Evolutionary conservation across 108 stramenopile genomes (phyloP), one percentile per base, ranked within the genome.

Genomic region (Nitzschia sp.): DNA sequence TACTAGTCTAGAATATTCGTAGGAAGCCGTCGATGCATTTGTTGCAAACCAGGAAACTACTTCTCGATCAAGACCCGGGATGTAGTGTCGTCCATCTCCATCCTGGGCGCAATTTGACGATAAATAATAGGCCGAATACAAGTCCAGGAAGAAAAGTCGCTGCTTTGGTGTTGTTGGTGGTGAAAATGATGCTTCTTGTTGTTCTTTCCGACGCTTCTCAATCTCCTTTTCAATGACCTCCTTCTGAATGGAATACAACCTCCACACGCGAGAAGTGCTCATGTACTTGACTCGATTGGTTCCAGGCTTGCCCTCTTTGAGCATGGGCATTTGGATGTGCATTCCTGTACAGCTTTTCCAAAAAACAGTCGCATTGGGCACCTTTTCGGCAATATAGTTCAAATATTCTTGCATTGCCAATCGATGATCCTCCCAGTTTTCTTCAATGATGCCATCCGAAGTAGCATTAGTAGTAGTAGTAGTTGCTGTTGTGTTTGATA

Each of bases 81-180:
- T 8, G 31, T 71, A 71, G 62, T 77, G 76, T 19, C 70, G 48
- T 47, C 70, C 76, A 56, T 77, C 76, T 25, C 57, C 71, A 26
- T 38, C 28, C 23, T 35, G 17, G 13, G 57, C 55, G 27, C 32
- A 64, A 53, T 58, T 31, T 9, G 70, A 70, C 13, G 76, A 71
- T 38, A 77, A 38, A 38, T 59, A 66, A 29, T 21, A 53, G 15
- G 70, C 27, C 25, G 64, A 61, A 41, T 71, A 77, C 5, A 66
- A 1, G 57, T 77, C 76, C 38, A 41, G 38, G 38, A 41, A 41
- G 38, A 41, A 41, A 41, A 41, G 38, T 13, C 38, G 11, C 13
- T 41, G 38, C 13, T 41, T 13, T 41, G 38, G 6, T 41, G 6
- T 6, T 11, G 38, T n/a, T n/a, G n/a, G n/a, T n/a, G n/a, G n/a